phyloP scores from a whole-genome alignment of 768 basidiomycete genomes.

The Suillus weaverae region DNA sequence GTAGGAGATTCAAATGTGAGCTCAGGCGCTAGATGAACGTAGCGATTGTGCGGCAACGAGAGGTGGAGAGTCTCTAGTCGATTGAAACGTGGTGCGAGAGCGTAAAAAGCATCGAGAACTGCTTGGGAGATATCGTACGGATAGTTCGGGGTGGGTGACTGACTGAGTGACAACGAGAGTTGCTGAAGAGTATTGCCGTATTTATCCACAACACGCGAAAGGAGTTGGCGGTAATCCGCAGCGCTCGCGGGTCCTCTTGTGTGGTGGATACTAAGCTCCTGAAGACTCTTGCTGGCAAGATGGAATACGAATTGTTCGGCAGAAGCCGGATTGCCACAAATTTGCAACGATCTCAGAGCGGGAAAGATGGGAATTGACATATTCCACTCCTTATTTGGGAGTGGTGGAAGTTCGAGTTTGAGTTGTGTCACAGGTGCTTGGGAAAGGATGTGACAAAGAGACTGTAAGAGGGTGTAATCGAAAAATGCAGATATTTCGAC shows the following conservation, averaged over 20 bases:
- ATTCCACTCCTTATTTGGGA: neutral
- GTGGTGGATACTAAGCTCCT: neutral
- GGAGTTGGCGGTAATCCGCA: neutral
- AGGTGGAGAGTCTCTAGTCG: neutral
- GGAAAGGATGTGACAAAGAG: constrained; percentile 3
- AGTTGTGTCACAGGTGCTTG: neutral
- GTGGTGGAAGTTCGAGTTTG: neutral
- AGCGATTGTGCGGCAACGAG: neutral
- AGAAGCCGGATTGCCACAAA: neutral
- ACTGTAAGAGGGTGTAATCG: neutral
- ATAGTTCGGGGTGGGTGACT: neutral
- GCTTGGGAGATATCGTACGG: constrained; percentile 1
- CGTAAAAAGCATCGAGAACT: neutral
- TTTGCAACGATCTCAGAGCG: neutral
- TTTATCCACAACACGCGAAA: neutral
- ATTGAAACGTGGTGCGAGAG: neutral
- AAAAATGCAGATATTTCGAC: constrained; percentile 1
- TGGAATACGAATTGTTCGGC: neutral
- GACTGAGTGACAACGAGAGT: neutral
- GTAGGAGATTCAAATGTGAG: neutral
- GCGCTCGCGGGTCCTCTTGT: neutral
- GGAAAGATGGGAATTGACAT: neutral
- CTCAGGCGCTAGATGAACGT: neutral
- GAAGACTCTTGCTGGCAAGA: neutral
- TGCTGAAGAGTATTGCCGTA: neutral